Conservation (phyloP, 768 basidiomycete genomes). For the Pilatotrama ljubarskyi region DNA sequence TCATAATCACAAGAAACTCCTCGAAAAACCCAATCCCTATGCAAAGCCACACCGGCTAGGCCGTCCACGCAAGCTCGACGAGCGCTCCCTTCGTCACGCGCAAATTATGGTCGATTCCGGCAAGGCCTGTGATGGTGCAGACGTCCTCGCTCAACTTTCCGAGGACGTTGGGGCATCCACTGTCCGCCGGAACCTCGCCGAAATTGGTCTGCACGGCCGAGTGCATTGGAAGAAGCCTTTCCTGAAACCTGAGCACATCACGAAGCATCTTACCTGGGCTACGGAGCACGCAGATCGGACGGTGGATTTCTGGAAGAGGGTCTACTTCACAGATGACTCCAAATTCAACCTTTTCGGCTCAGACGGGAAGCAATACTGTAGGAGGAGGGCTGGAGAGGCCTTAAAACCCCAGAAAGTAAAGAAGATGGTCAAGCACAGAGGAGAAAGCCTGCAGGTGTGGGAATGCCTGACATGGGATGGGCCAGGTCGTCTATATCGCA, state of each 20-base stretch:
- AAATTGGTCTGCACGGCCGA: background rate
- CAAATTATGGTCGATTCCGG: too few species aligned
- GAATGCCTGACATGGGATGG: background rate
- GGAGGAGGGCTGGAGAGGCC: constrained; percentile 5
- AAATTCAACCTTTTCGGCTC: constrained; percentile 4
- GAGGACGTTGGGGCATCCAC: background rate
- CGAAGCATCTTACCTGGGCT: background rate
- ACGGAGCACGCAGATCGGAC: background rate
- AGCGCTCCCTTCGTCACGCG: too few species aligned
- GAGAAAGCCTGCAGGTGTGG: constrained; percentile 1
- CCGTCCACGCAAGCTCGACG: too few species aligned
- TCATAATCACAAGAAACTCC: background rate
- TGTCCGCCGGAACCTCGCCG: background rate
- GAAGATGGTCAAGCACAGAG: background rate
- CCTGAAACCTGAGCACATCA: background rate
- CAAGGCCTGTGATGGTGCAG: too few species aligned
- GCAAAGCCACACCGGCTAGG: background rate
- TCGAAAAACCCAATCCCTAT: background rate
- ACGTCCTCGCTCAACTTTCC: too few species aligned
- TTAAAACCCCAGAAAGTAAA: background rate
- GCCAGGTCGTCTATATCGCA: background rate
- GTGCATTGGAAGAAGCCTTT: background rate
- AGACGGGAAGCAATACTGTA: background rate
- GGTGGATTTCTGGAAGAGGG: background rate
- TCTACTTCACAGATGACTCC: constrained; percentile 5